Base-by-base conservation (phyloP, 129 eudicot genomes). In the Flaveria ramosissima region DNA sequence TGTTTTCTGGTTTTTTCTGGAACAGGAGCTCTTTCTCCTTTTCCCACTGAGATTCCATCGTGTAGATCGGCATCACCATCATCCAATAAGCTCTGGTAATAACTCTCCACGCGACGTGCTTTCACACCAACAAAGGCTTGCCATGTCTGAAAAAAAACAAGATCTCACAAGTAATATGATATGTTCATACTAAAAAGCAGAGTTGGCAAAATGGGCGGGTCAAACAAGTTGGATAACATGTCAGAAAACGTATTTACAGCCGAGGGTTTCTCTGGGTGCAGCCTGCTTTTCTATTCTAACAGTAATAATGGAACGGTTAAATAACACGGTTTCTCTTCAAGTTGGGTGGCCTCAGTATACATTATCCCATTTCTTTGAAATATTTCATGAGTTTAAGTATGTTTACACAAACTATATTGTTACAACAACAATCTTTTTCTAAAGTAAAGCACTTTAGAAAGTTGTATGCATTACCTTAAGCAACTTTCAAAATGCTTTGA, bases 111-210 rank as follows among this genome's bases (percentile, higher is more conserved):
- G 7, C 96, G 85, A 17, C 97, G 97, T 21, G 88, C 74, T 77
- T 85, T 87, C 63, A 85, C 97, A 70, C 99, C 99, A 87, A 88
- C 94, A 83, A 95, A 89, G 26, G 96, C 94, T 92, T 95, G 99
- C 97, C 99, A 95, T 30, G 86, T 92, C 97, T 95, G 85, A 63
- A 80, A 65, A 51, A 59, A 61, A 36, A 61, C 13, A 83, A 73
- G 32, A 62, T 65, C 68, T 72, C 56, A 41, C 60, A 72, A 30
- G 36, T 30, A 30, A 30, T 30, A 30, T 30, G 36, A 30, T 30
- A 30, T 30, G 36, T 30, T 30, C 36, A 30, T 30, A 30, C 36
- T 30, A 30, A 30, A 30, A 30, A 30, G 36, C 36, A 30, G 21
- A 72, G 30, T 36, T 55, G 67, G 53, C 39, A 14, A 72, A 55